These are phyloP conservation scores for Leccinum disarticulatum DNA, from an alignment of 768 basidiomycete genomes.

Conservation along the genomic window DNA sequence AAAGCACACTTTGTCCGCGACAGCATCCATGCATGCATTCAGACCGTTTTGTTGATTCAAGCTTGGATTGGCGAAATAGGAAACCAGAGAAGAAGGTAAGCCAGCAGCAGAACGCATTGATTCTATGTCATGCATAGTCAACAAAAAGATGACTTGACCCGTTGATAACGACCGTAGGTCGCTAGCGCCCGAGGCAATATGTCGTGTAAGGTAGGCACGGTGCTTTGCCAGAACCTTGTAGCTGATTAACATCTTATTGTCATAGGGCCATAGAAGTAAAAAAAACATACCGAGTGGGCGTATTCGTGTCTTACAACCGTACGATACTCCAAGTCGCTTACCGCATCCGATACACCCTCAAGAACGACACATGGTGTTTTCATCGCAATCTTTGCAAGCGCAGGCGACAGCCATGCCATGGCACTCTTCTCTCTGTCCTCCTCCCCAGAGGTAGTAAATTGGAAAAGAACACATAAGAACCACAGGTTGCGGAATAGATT, in stretches of 20 bases:
- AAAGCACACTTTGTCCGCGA: slow-evolving; percentile 73
- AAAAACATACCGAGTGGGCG: slow-evolving; percentile 58
- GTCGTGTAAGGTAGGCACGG: slow-evolving; percentile 58
- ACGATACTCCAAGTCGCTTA: slow-evolving; percentile 90
- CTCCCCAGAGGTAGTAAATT: slow-evolving; percentile 55
- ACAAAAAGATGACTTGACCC: slow-evolving; percentile 82
- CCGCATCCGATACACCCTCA: slow-evolving; percentile 79
- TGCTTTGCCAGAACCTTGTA: slow-evolving; percentile 70
- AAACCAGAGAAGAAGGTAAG: slow-evolving; percentile 75
- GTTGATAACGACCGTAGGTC: slow-evolving; percentile 76
- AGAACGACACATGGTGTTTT: slow-evolving; percentile 86
- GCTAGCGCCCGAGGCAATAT: slow-evolving; percentile 61
- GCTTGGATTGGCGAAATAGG: slow-evolving; percentile 86
- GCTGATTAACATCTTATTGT: slow-evolving; percentile 2
- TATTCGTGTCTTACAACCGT: slow-evolving; percentile 87
- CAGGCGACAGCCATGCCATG: slow-evolving; percentile 78
- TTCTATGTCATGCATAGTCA: slow-evolving; percentile 87
- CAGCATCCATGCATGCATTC: slow-evolving; percentile 76
- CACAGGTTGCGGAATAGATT: slow-evolving; percentile 89
- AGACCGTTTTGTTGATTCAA: slow-evolving; percentile 71
- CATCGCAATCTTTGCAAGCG: slow-evolving; percentile 73
- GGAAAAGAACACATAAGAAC: slow-evolving; percentile 88
- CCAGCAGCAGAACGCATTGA: slow-evolving; percentile 80
- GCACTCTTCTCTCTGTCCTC: slow-evolving; percentile 53
- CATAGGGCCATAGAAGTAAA: neutral